Evolutionary conservation across 116 monocot species (phyloP), one percentile per base, ranked within the genome.

Genomic region (Trichopus zeylanicus): DNA sequence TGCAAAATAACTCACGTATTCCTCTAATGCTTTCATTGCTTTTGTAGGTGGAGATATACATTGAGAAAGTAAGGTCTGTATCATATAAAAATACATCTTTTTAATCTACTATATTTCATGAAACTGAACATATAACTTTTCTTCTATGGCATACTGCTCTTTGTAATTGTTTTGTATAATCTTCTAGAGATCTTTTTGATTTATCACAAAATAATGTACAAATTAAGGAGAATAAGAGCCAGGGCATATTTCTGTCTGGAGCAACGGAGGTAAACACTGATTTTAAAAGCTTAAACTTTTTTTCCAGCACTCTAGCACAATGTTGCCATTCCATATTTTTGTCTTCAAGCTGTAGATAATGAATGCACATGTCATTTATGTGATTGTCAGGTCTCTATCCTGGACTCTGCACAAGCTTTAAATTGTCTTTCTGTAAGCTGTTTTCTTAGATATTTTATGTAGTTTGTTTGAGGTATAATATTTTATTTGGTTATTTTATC

Each of bases 141-240:
- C 13, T 15, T 42, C 13, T 42, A 2, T 42, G 42, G n/a, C 18
- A 16, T 42, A 16, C 34, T 25, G 12, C 13, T 19, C 20, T 1
- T 59, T 24, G 8, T 46, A 18, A 34, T 21, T 49, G 21, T 54
- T 37, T 20, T 24, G 5, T 35, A 22, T 47, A 60, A n/a, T 66
- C 62, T 66, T 5, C 33, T 59, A 92, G 92, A 63, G 92, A 87
- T 62, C 92, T 92, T 69, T 81, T 87, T 62, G 92, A 92, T 69
- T 61, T 87, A 64, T 75, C 92, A n/a, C 87, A 92, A 74, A 87
- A 92, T 38, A 92, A 92, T 35, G 55, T 92, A 30, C 92, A 84
- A 54, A 92, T 92, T 47, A 84, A 81, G 67, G 84, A 92, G 66
- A 67, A 64, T 55, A 81, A 73, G 55, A 51, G 48, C 26, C 92